These are phyloP conservation scores for Yamadazyma ubonensis DNA, from an alignment of 805 yeast species.

Conservation along the genomic window DNA sequence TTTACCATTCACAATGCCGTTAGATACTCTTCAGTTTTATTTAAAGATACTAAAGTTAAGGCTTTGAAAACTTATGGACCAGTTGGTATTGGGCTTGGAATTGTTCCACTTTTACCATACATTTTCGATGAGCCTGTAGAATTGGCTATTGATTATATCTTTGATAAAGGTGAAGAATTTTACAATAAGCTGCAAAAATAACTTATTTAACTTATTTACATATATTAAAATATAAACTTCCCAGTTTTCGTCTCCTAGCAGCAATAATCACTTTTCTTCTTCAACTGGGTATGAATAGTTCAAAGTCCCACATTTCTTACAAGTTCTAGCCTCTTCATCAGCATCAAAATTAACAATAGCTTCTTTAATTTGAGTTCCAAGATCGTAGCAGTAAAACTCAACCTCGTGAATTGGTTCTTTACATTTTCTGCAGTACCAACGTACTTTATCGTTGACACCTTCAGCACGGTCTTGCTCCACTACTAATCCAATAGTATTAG, in stretches of 20 bases:
- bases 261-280: neutral
- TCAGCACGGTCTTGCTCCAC: conserved; percentile 89
- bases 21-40: conserved; percentile 60
- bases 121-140: conserved; percentile 84
- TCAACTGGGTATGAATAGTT: conserved; percentile 48
- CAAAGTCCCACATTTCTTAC: conserved; percentile 70
- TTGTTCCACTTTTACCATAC: conserved; percentile 76
- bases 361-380: conserved; percentile 87
- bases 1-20: conserved; percentile 79
- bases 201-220: neutral
- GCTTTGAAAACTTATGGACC: conserved; percentile 66
- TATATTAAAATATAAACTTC: neutral
- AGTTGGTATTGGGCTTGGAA: conserved; percentile 71
- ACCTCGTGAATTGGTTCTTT: conserved; percentile 61
- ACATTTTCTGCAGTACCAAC: conserved; percentile 88
- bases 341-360: conserved; percentile 73
- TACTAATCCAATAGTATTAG: conserved; percentile 83
- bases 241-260: neutral
- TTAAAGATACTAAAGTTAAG: conserved; percentile 54
- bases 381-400: conserved; percentile 71
- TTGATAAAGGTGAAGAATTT: conserved; percentile 48
- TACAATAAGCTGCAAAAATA: conserved; percentile 15
- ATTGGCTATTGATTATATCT: conserved; percentile 58
- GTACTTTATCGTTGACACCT: conserved; percentile 64
- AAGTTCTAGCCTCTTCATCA: conserved; percentile 64